Base-by-base conservation (phyloP, 805 yeast genomes). In the Saccharomyces kudriavzevii region DNA sequence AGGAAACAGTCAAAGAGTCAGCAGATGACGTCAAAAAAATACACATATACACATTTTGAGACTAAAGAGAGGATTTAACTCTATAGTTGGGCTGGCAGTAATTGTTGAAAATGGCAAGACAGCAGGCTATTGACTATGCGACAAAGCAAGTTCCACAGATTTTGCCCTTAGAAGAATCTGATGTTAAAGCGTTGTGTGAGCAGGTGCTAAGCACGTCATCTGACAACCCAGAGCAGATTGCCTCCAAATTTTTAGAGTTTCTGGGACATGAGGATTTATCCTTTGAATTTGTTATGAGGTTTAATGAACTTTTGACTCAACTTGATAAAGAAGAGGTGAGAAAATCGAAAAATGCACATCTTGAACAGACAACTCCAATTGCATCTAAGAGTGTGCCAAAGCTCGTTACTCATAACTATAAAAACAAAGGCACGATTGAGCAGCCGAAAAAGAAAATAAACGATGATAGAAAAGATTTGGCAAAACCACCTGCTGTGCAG, bases 251-350 rank as follows among this genome's bases (percentile, higher is more conserved):
- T 47, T 47, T 69, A 8, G 67, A 65, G 45, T 59, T 69, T 13
- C 51, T 69, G 40, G 73, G 73, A 2, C 67, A 65, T 4, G 67
- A 61, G 13, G 71, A 68, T 43, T 24, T 57, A 14, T 56, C 70
- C 0, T 65, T 69, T 51, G 66, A 62, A 31, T 69, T 69, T 51
- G 62, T 67, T 20, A 59, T 65, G 31, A 56, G 56, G 30, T 69
- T 69, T 49, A 67, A 65, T 49, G 64, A 62, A 30, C 40, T 67
- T 9, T 46, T 62, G 25, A 48, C 49, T 27, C 49, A 45, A 46
- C 17, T 43, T 35, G 22, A 26, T 35, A 35, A 35, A 14, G 26
- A 31, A 9, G 30, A 29, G 43, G 45, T 48, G 35, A 47, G 30
- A 8, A n/a, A 30, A 17, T 29, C 11, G 20, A 25, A 31, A 17